Evolutionary conservation across 2,329 filamentous ascomycete genomes (phyloP).

Genomic region (Xylariaceae sp.): DNA sequence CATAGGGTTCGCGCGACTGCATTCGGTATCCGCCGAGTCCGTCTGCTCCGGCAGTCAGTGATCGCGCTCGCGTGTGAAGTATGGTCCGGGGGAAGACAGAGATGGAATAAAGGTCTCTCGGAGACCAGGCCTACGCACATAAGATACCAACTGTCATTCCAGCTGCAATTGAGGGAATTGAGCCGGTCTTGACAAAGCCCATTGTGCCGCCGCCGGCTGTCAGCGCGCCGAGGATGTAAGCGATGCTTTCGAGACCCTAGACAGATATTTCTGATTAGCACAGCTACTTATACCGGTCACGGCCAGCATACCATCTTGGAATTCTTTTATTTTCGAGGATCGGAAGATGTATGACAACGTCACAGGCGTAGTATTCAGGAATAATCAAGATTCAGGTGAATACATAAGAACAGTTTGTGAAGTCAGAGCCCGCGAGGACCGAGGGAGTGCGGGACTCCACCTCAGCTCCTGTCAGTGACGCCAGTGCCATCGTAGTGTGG

Average conservation of each 20-base stretch:
- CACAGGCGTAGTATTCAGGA: too few species aligned
- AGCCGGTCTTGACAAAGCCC: constrained; percentile 81
- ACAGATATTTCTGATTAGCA: too few species aligned
- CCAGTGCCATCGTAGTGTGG: constrained; percentile 10
- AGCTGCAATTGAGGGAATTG: constrained; percentile 79
- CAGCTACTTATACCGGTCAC: background rate
- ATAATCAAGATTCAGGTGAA: too few species aligned
- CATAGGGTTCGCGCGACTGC: constrained; percentile 70
- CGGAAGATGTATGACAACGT: too few species aligned
- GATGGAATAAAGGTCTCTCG: background rate
- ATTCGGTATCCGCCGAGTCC: constrained; percentile 78
- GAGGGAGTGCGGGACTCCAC: constrained; percentile 12
- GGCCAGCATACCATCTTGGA: background rate
- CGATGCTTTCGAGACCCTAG: constrained; percentile 50
- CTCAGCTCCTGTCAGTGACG: background rate
- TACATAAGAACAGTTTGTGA: too few species aligned
- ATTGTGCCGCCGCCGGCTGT: constrained; percentile 84
- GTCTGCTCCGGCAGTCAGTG: constrained; percentile 40
- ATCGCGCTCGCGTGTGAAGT: too few species aligned
- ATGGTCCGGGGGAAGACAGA: background rate
- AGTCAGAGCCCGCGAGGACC: background rate
- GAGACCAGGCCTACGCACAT: constrained; percentile 46
- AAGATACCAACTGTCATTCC: constrained; percentile 74
- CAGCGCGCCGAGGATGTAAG: constrained; percentile 73
- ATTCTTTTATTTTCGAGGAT: background rate